Conservation (phyloP, 306 rosid genomes). For the Citrullus amarus region DNA sequence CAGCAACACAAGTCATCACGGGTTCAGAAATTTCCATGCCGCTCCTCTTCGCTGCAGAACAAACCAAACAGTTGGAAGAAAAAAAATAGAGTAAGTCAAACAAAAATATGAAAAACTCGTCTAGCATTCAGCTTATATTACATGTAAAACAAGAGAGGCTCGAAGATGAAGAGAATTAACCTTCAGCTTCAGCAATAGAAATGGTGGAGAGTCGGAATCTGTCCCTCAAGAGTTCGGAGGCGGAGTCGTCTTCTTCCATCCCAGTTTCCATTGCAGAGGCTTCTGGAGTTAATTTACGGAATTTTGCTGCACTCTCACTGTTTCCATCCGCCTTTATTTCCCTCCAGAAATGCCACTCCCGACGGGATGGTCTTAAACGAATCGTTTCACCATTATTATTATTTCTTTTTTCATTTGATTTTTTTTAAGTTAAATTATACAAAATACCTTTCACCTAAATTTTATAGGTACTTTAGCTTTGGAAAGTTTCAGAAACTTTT, state of each 20-base stretch:
- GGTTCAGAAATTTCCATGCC: slow-evolving; percentile 58
- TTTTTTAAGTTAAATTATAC: neutral
- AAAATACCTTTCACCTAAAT: too few relatives aligned
- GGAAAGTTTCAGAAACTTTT: too few relatives aligned
- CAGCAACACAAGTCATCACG: slow-evolving; percentile 64
- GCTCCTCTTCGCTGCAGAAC: slow-evolving; percentile 29
- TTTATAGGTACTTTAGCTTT: too few relatives aligned
- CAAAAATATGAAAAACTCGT: neutral
- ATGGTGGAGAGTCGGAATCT: slow-evolving; percentile 66
- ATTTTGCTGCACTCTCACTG: neutral
- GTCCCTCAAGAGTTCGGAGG: slow-evolving; percentile 44
- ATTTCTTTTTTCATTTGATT: neutral
- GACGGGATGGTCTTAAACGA: neutral
- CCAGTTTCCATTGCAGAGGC: slow-evolving; percentile 6
- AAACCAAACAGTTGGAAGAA: neutral
- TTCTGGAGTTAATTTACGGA: neutral
- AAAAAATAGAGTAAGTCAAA: neutral
- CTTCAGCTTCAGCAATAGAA: slow-evolving; percentile 60
- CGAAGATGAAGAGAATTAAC: slow-evolving; percentile 12
- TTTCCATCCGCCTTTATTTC: neutral
- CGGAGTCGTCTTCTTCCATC: slow-evolving; percentile 36
- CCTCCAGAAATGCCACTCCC: neutral
- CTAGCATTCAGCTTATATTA: neutral
- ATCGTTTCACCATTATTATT: neutral
- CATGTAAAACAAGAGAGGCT: neutral